A percentile compares a stretch with the other conserved stretches of the same genome.
phyloP scores from a whole-genome alignment of 257 asterid species.

The Solanum piurae region DNA sequence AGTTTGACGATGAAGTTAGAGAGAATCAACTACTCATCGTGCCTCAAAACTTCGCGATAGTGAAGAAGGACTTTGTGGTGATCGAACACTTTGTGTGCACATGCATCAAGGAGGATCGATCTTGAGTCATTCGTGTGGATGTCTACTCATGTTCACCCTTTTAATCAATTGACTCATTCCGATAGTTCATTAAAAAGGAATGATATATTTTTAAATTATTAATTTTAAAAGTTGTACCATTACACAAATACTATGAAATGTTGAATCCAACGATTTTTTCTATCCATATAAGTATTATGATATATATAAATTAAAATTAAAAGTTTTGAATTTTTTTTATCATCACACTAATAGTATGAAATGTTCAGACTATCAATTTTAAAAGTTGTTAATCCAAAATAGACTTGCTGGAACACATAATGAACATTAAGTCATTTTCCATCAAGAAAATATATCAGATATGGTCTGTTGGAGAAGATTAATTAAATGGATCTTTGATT shows the following conservation, averaged over 20 bases:
- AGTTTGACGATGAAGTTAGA: no score
- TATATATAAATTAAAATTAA: no score
- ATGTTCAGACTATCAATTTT: no score
- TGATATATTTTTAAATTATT: no score
- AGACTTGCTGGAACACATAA: neutral
- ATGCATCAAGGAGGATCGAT: no score
- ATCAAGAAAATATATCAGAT: neutral
- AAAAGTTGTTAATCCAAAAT: no score
- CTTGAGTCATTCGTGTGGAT: no score
- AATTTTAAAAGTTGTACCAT: neutral
- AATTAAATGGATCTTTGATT: neutral
- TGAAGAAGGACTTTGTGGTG: neutral
- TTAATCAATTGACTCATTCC: neutral
- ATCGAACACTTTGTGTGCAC: neutral
- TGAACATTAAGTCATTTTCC: neutral
- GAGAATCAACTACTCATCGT: no score
- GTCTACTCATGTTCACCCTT: no score
- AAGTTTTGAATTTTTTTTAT: neutral
- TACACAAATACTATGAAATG: neutral
- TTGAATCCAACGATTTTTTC: neutral
- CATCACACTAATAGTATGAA: neutral
- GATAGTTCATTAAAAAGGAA: neutral
- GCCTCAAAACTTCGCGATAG: no score
- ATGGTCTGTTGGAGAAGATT: neutral
- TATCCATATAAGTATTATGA: neutral